Percentiles rank a stretch among this genome's conserved stretches.
Evolutionary conservation across 2,329 filamentous ascomycete genomes (phyloP).

Genomic region (Beauveria brongniartii): DNA sequence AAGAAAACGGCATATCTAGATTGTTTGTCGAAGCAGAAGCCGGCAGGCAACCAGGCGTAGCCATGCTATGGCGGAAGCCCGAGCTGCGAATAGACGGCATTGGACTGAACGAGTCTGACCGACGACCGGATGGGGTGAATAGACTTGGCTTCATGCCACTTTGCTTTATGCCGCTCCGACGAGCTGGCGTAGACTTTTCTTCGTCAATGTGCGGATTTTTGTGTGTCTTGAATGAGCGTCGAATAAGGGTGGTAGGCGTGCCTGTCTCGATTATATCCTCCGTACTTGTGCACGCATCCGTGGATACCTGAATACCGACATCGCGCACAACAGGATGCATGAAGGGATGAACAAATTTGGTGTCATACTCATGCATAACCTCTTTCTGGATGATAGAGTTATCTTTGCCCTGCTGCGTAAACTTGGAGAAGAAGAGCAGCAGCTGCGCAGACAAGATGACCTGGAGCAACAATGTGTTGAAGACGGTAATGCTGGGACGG

Average conservation of each 20-base stretch:
- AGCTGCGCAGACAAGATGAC: slow-evolving; percentile 70
- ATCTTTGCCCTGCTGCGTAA: slow-evolving; percentile 80
- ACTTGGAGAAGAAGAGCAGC: slow-evolving; percentile 62
- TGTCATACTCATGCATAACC: slow-evolving; percentile 91
- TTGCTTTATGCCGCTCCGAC: slow-evolving; percentile 30
- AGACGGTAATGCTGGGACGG: slow-evolving; percentile 75
- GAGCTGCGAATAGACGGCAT: slow-evolving; percentile 21
- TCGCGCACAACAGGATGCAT: slow-evolving; percentile 71
- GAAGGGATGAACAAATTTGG: slow-evolving; percentile 85
- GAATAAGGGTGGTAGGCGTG: slow-evolving; percentile 54
- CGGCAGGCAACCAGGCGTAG: slow-evolving; percentile 22
- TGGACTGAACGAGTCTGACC: slow-evolving; percentile 28
- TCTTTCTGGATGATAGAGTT: slow-evolving; percentile 77
- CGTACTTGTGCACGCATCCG: slow-evolving; percentile 32
- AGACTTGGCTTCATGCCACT: slow-evolving; percentile 32
- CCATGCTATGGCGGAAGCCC: slow-evolving; percentile 27
- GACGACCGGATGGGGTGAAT: slow-evolving; percentile 34
- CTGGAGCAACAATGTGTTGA: slow-evolving; percentile 73
- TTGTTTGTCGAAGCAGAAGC: slow-evolving; percentile 19
- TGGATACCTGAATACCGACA: slow-evolving; percentile 72
- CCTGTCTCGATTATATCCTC: slow-evolving; percentile 39
- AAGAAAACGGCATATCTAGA: slow-evolving; percentile 5
- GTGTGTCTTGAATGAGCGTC: slow-evolving; percentile 70
- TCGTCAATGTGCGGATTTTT: slow-evolving; percentile 75
- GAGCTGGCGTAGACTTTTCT: slow-evolving; percentile 35